Evolutionary conservation across 257 asterid genomes (phyloP).

Genomic region (Solanum pennellii): DNA sequence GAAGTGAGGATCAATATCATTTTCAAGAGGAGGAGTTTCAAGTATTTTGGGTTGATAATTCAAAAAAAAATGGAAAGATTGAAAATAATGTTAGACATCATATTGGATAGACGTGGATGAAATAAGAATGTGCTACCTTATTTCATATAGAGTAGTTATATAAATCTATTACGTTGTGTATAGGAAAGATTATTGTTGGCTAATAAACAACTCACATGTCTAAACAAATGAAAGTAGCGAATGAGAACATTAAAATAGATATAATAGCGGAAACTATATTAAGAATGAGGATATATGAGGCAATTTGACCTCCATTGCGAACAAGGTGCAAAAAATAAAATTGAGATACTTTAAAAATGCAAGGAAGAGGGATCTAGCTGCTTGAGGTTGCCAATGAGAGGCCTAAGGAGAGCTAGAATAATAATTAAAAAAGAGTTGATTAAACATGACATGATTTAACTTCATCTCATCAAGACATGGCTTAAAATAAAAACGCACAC

Average conservation of each 20-base stretch:
- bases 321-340: too few relatives aligned
- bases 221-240: not conserved
- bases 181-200: not conserved
- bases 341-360: too few relatives aligned
- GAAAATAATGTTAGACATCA: not conserved
- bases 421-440: too few relatives aligned
- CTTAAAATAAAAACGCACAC: too few relatives aligned
- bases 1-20: not conserved
- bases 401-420: not conserved
- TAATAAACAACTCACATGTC: not conserved
- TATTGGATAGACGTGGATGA: not conserved
- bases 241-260: not conserved
- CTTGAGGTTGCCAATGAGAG: too few relatives aligned
- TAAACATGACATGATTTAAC: too few relatives aligned
- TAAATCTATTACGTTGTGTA: not conserved
- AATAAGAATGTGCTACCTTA: not conserved
- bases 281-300: not conserved
- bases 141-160: not conserved
- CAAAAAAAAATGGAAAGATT: not conserved
- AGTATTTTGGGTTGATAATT: not conserved
- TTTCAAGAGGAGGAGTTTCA: not conserved
- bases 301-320: too few relatives aligned
- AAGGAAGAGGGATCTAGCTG: rapidly evolving
- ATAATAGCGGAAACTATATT: not conserved
- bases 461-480: not conserved